Base-by-base conservation (phyloP, 495 filamentous ascomycete species). In the Pseudomonodictys pantanalensis region DNA sequence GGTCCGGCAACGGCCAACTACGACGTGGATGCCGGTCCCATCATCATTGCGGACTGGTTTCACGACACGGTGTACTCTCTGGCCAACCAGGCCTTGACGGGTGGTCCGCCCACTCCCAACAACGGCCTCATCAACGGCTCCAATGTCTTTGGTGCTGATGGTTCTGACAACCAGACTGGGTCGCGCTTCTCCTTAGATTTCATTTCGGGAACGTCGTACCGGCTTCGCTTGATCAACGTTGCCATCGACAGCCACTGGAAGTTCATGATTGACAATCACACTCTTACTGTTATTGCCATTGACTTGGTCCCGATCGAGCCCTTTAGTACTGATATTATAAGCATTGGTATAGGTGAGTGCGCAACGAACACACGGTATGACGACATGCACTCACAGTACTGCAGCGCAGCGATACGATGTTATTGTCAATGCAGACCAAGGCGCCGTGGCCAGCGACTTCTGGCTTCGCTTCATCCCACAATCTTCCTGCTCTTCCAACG, bases 351-450 rank as follows among this genome's bases (percentile, higher is more conserved):
- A 67, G 86, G 76, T 75, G 32, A 35, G 32, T 35, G 32, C 32
- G 15, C 7, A 15, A 35, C 15, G n/a, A 7, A 8, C 32, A 35
- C 8, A 7, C 15, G 15, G 32, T 15, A 46, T 6, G 68, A 6
- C 5, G 23, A 3, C 1, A 23, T 20, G 23, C 29, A 41, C 18
- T 52, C 22, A n/a, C 23, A 8, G 32, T 35, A 18, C 28, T 12
- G 10, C 48, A 77, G 77, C 82, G 12, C 85, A 90, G 72, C 79
- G 88, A 29, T 86, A 86, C 70, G 81, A 89, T 61, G 75, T 90
- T 10, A 81, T 87, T 56, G 79, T 90, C 43, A 79, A 81, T 42
- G 86, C 86, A 15, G 76, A 79, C 53, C 69, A 82, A 56, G 18
- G 44, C 11, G 18, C 57, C 29, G 46, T 63, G 10, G 75, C 48